Evolutionary conservation across 495 filamentous ascomycete genomes (phyloP), one percentile per base, ranked within the genome.

Genomic region (Xylaria telfairii): DNA sequence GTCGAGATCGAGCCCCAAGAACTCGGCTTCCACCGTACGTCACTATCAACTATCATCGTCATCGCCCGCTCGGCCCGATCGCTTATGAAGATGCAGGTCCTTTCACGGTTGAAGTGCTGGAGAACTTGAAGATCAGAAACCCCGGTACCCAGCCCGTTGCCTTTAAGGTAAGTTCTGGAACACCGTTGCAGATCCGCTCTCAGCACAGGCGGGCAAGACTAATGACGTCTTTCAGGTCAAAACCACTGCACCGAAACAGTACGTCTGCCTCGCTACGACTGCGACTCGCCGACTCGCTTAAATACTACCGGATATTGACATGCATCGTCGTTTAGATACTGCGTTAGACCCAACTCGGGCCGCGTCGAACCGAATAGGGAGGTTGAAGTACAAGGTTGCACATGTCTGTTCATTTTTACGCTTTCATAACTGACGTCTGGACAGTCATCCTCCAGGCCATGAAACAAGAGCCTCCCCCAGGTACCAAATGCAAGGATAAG

Each of bases 201-300:
- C 39, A 49, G 56, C 39, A 21, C 32, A 39, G 70, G 39, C 54
- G 51, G 54, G 68, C 66, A 69, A 73, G 26, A 17, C 51, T 10
- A 56, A 71, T 47, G 69, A 76, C 46, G 12, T 71, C 67, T 74
- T 47, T 12, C 28, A 98, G 95, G 96, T 99, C 79, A 99, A 99
- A 90, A 99, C 96, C 47, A 99, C 96, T 68, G 96, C 96, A 34
- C 96, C 96, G 7, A 98, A 99, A 82, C 95, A 98, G 95, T 99
- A 93, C 77, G 93, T 80, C 64, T 41, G 46, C 39, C 2, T 47
- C 24, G 49, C 39, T 10, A 28, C 71, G 39, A 62, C 66, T 51
- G 34, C 26, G 47, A 66, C 62, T 44, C 49, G 54, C 19, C 26
- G 47, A 66, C 62, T 44, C 49, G 54, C 19, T 41, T 19, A 8